phyloP scores from a whole-genome alignment of 768 basidiomycete species.

The Tremella mesenterica region DNA sequence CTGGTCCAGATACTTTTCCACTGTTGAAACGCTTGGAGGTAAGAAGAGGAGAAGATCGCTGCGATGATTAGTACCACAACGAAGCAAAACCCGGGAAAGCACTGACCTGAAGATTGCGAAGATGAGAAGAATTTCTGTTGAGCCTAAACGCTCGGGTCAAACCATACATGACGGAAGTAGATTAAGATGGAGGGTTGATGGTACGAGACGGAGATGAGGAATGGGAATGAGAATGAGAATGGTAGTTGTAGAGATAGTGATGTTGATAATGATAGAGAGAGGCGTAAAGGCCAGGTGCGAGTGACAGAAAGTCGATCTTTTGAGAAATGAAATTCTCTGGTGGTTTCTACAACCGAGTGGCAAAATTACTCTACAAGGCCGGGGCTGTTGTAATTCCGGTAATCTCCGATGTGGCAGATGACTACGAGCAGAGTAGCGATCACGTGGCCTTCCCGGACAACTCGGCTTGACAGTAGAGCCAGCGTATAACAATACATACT shows the following conservation, averaged over 20 bases:
- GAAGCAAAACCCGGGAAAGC: neutral
- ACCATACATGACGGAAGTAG: slow-evolving; percentile 21
- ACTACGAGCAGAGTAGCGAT: no score
- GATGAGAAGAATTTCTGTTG: no score
- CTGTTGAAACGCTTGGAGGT: slow-evolving; percentile 76
- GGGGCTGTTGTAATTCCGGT: neutral
- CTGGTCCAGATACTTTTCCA: slow-evolving; percentile 68
- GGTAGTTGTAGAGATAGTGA: neutral
- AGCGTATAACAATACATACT: no score
- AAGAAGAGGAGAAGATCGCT: slow-evolving; percentile 43
- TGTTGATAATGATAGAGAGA: neutral
- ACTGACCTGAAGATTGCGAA: no score
- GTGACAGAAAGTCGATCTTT: neutral
- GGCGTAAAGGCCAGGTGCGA: neutral
- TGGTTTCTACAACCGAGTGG: neutral
- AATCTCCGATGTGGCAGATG: neutral
- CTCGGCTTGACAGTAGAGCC: no score
- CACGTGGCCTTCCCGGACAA: no score
- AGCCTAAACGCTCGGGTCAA: slow-evolving; percentile 15
- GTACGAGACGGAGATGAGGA: no score
- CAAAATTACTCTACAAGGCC: neutral
- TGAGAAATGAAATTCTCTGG: neutral
- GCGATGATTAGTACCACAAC: neutral
- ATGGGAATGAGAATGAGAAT: neutral
- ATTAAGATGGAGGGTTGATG: no score